Base-by-base conservation (phyloP, 2,329 filamentous ascomycete genomes). In the Botrytis fabae region DNA sequence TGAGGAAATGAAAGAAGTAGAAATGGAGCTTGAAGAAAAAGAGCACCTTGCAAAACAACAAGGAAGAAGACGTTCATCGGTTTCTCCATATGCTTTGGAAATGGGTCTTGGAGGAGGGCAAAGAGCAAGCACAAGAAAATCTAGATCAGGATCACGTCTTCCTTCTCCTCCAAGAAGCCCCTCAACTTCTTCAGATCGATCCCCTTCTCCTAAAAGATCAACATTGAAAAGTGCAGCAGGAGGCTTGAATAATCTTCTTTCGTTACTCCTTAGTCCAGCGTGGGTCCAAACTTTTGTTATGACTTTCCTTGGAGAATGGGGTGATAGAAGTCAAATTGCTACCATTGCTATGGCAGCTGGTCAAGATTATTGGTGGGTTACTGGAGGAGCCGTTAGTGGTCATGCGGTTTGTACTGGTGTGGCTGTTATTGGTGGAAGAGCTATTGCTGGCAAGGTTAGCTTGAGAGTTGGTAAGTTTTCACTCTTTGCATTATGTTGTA, bases 251-350 rank as follows among this genome's bases (percentile, higher is more conserved):
- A 99, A 99, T 79, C 88, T 99, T 6, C 89, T 94, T 75, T 94
- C 93, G 18, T 86, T 99, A 10, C 87, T 99, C 7, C 87, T 99
- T 57, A 97, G 93, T 82, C 96, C 96, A 1, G 96, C 95, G 0
- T 99, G 96, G 96, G 96, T 99, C 22, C 95, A 98, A 83, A 99
- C 96, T 0, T 99, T 99, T 81, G 89, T 97, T 78, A 99, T 99
- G 96, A 99, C 96, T 2, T 99, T 99, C 84, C 85, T 99, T 44
- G 96, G 96, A 59, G 96, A 99, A 82, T 99, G 96, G 96, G 96
- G 96, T 73, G 96, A 99, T 80, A 90, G 96, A 77, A 97, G 93
- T 81, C 96, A 99, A 84, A 98, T 99, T 79, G 96, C 96, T 35
- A 99, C 96, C 0, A 97, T 99, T 80, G 96, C 96, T 71, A 99